These are phyloP conservation scores for Podospora fimiseda DNA, from an alignment of 495 filamentous ascomycete genomes.

Conservation along the genomic window DNA sequence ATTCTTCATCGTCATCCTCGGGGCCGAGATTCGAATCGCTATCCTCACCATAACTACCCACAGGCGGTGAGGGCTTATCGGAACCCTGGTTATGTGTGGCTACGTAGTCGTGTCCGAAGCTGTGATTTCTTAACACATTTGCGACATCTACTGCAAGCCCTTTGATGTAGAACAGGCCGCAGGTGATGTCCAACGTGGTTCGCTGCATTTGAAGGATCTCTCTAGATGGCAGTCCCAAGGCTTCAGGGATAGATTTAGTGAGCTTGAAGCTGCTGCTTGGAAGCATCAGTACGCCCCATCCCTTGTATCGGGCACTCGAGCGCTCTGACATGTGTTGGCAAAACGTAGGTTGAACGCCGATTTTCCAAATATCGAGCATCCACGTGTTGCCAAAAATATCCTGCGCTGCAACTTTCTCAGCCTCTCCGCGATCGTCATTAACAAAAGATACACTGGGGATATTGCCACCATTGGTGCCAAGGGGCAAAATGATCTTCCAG, in stretches of 20 bases:
- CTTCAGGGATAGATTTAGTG: conserved; percentile 23
- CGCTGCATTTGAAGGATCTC: conserved; percentile 13
- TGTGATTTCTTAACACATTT: conserved; percentile 2
- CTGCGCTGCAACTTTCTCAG: conserved; percentile 61
- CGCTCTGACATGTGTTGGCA: background rate
- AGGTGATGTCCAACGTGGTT: conserved; percentile 21
- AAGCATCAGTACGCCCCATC: conserved; percentile 45
- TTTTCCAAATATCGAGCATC: conserved; percentile 60
- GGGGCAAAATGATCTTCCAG: conserved; percentile 37
- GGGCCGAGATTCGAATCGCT: background rate
- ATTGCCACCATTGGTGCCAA: conserved; percentile 43
- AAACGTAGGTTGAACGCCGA: conserved; percentile 14
- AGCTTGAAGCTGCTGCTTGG: conserved; percentile 37
- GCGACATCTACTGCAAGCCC: conserved; percentile 12
- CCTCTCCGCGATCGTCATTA: conserved; percentile 55
- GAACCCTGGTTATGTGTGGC: conserved; percentile 5
- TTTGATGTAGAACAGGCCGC: conserved; percentile 23
- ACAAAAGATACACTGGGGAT: conserved; percentile 75
- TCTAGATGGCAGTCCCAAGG: conserved; percentile 24
- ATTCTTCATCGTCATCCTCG: background rate
- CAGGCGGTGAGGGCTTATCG: background rate
- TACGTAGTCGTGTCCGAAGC: conserved; percentile 1
- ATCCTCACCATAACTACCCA: background rate
- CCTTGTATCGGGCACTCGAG: conserved; percentile 14
- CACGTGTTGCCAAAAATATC: conserved; percentile 63